phyloP scores from a whole-genome alignment of 176 grass and related monocot genomes.

The Poa annua region DNA sequence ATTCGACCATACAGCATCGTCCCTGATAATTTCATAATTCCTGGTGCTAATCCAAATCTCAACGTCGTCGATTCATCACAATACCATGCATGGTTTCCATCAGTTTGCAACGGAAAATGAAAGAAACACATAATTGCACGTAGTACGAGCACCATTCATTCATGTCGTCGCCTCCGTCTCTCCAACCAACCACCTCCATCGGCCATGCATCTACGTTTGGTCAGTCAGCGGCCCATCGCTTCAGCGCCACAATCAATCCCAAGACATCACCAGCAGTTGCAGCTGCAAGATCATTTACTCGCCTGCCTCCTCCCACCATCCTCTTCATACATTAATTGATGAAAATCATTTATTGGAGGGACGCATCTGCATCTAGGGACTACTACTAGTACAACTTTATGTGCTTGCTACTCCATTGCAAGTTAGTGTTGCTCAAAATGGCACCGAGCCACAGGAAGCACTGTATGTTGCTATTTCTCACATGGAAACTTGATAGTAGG shows the following conservation, averaged over 20 bases:
- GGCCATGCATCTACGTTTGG: not conserved
- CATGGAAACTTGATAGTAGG: not conserved
- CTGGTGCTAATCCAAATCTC: not conserved
- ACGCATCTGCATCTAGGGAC: conserved; percentile 13
- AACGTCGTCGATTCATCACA: no score
- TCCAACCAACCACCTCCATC: not conserved
- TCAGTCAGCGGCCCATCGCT: not conserved
- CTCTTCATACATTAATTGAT: conserved; percentile 7
- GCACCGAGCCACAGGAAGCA: not conserved
- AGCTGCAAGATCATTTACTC: conserved; percentile 26
- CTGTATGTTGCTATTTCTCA: not conserved
- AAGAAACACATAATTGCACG: not conserved
- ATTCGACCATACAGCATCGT: not conserved
- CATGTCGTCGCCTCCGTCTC: not conserved
- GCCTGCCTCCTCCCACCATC: conserved; percentile 5
- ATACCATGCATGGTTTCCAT: not conserved
- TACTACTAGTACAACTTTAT: not conserved
- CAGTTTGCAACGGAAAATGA: not conserved
- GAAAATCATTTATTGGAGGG: not conserved
- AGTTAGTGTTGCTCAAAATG: not conserved
- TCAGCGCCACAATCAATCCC: not conserved
- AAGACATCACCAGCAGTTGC: not conserved
- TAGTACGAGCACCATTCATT: not conserved
- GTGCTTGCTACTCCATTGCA: not conserved
- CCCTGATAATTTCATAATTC: not conserved